Evolutionary conservation across 257 asterid genomes (phyloP), one percentile per base, ranked within the genome.

Genomic region (Mentha longifolia): DNA sequence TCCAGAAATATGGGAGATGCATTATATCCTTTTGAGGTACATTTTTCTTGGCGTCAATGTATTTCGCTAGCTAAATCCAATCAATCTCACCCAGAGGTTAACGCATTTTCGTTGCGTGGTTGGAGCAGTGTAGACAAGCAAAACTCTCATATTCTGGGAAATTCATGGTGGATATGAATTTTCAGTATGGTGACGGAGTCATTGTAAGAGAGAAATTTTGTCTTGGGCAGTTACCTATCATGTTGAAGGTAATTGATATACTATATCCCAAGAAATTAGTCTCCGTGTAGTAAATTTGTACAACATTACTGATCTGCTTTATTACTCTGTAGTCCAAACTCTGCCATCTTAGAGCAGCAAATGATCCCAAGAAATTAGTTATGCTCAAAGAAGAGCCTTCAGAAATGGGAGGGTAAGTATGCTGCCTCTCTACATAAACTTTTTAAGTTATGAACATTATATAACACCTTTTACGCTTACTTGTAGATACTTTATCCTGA

Each of bases 351-450:
- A 88, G 76, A 77, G 83, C 55, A 16, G 89, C 87, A 71, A 74
- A 81, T 75, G 69, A 65, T 81, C 79, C 91, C 70, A 80, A 77
- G 73, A 83, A 83, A 46, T 71, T 95, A 74, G 85, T 83, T 73
- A 68, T 51, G 51, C 70, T 7, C 80, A 88, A 87, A 77, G 99
- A 95, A 84, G 99, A 91, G 81, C 87, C 93, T 75, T 88, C 97
- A 46, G 99, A 95, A 89, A 92, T 92, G 98, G 99, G 99, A 78
- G 99, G 97, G 99, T 94, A 58, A 85, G 96, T 85, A 20, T 49
- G 67, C 62, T 68, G 71, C 61, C 57, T 66, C 22, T 67, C 30
- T 62, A 22, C 25, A 68, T 55, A 20, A 50, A 12, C 55, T 22
- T 51, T 28, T 28, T 25, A 39, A 31, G 43, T 37, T 42, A 15